Evolutionary conservation across 768 basidiomycete species (phyloP).

Genomic region (Rhodotorula babjevae): DNA sequence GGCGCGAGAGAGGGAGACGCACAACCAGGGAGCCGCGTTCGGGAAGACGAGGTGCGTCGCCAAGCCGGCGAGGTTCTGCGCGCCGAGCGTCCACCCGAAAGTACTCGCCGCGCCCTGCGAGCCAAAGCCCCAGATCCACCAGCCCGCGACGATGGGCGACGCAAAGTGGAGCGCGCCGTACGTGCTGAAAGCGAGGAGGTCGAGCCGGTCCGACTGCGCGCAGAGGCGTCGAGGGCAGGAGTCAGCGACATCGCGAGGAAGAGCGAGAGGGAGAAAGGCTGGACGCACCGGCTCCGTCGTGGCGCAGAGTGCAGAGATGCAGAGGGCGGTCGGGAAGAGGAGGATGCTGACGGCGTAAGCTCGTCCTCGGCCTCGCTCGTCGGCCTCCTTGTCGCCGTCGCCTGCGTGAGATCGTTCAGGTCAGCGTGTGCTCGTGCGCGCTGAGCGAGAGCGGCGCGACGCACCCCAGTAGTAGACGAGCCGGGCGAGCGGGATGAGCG

Average conservation of each 20-base stretch:
- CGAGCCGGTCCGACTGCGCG: constrained; percentile 19
- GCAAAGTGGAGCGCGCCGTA: constrained; percentile 38
- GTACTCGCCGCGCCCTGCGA: constrained; percentile 31
- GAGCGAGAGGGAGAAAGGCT: neutral
- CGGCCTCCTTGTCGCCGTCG: constrained; percentile 7
- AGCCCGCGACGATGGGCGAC: constrained; percentile 28
- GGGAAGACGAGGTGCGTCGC: constrained; percentile 36
- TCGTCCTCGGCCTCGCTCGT: constrained; percentile 9
- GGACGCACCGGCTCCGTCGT: constrained; percentile 10
- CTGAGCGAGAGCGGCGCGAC: neutral
- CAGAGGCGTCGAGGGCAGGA: no score
- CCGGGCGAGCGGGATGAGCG: constrained; percentile 25
- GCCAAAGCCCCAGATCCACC: constrained; percentile 40
- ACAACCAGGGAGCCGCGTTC: constrained; percentile 37
- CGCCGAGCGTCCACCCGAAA: constrained; percentile 30
- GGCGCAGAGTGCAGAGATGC: constrained; percentile 4
- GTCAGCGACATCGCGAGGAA: neutral
- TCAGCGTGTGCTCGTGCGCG: neutral
- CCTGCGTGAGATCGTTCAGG: neutral
- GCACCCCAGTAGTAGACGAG: constrained; percentile 21
- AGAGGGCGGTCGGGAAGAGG: constrained; percentile 5
- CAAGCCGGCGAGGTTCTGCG: constrained; percentile 32
- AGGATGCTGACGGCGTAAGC: constrained; percentile 26
- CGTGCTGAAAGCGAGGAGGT: constrained; percentile 29
- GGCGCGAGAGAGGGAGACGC: neutral